Evolutionary conservation across 2,329 filamentous ascomycete genomes (phyloP).

Genomic region (Fusarium anguioides): DNA sequence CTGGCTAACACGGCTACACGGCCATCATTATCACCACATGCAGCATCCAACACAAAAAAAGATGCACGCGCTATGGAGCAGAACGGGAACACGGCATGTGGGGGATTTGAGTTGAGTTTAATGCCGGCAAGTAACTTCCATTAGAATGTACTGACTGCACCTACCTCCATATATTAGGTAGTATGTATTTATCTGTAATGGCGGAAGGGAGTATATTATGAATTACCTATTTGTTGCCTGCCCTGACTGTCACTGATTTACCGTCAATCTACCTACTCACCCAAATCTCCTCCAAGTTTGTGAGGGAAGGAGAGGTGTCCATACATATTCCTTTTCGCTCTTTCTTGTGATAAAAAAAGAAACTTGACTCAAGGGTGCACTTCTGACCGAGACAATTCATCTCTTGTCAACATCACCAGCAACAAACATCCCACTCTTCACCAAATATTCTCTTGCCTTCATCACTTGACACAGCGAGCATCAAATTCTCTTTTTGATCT

Average conservation of each 20-base stretch:
- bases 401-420: slow-evolving; percentile 3
- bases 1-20: slow-evolving; percentile 1
- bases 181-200: neutral
- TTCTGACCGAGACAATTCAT: slow-evolving; percentile 5
- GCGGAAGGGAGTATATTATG: neutral
- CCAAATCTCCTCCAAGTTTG: no score
- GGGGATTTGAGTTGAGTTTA: neutral
- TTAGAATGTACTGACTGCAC: no score
- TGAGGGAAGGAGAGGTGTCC: slow-evolving; percentile 1
- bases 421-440: neutral
- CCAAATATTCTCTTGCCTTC: neutral
- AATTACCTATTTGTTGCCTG: neutral
- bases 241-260: no score
- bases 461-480: neutral
- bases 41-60: slow-evolving; percentile 5
- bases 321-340: slow-evolving; percentile 9
- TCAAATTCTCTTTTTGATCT: neutral
- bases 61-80: slow-evolving; percentile 5
- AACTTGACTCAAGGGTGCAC: slow-evolving; percentile 5
- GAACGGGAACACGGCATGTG: slow-evolving; percentile 37
- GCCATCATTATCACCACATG: slow-evolving; percentile 10
- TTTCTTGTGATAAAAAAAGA: slow-evolving; percentile 27
- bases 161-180: no score
- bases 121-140: slow-evolving; percentile 8
- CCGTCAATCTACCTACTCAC: neutral